Base-by-base conservation (phyloP, 345 rosid species). In the Eucalyptus tenuipes region DNA sequence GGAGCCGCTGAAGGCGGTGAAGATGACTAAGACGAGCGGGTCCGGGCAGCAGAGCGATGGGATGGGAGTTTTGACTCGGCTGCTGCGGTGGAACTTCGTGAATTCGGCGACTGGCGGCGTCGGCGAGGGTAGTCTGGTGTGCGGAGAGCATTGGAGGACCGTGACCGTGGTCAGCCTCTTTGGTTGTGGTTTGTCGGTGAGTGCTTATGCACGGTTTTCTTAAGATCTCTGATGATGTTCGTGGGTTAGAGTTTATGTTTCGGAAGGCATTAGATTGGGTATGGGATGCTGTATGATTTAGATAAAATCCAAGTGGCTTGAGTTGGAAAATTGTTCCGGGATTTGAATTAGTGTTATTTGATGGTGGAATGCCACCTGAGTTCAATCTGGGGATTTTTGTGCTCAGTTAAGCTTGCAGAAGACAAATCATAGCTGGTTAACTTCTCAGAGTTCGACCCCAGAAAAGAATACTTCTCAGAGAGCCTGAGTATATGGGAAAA, bases 11-110 rank as follows among this genome's bases (percentile, higher is more conserved):
- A 92, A 95, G 86, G 96, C 94, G 12, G 94, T 97, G 89, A 91
- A 91, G 31, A 82, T 98, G 94, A 90, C 92, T 85, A 98, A 95
- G 94, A 89, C 93, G 5, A 90, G 90, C 37, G 99, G 97, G 17
- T 94, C 99, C 2, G 98, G 99, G 15, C 98, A 96, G 92, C 98
- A 95, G 91, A 93, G 92, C 45, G 99, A 98, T 47, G 99, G 99
- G 24, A 88, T 94, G 11, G 99, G 98, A 14, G 94, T 98, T 45
- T 90, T 98, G 88, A 93, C 94, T 6, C 93, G 99, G 91, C 88
- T 98, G 40, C 88, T 98, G 92, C 89, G 96, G 81, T 96, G 96
- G 44, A 90, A 93, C 92, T 91, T 95, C 81, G 88, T 59, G 50
- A 66, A 81, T 55, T n/a, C 90, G 90, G 89, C 66, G 44, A 89